Percentiles rank a stretch among this genome's conserved stretches.
Conservation (phyloP, 2,329 filamentous ascomycete genomes). For the Lasiodiplodia hormozganensis region DNA sequence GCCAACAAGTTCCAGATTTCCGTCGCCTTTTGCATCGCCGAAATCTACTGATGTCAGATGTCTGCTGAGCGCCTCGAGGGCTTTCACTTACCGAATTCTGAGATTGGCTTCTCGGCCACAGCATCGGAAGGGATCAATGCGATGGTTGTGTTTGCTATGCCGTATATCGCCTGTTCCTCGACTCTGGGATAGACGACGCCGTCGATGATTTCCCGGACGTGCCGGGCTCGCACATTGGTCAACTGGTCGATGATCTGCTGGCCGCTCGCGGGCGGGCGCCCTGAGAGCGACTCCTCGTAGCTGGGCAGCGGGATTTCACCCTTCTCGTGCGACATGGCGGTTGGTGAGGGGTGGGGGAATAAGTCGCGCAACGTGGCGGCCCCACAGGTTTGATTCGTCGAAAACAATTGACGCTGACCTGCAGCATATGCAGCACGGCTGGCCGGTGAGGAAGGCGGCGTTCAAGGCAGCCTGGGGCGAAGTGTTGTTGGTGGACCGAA, state of each 20-base stretch:
- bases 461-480: neutral
- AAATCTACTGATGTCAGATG: neutral
- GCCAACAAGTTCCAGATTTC: slow-evolving; percentile 47
- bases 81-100: slow-evolving; percentile 19
- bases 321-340: slow-evolving; percentile 22
- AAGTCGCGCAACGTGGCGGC: slow-evolving; percentile 1
- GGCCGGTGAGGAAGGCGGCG: neutral
- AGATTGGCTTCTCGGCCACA: slow-evolving; percentile 24
- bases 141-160: slow-evolving; percentile 53
- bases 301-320: slow-evolving; percentile 33
- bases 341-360: neutral
- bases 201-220: slow-evolving; percentile 49
- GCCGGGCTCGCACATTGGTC: slow-evolving; percentile 47
- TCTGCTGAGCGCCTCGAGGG: neutral
- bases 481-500: neutral
- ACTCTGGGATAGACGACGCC: slow-evolving; percentile 52
- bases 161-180: slow-evolving; percentile 47
- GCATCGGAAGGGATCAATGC: slow-evolving; percentile 53
- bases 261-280: slow-evolving; percentile 28
- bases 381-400: neutral
- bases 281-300: slow-evolving; percentile 37
- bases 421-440: neutral
- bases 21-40: neutral
- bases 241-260: slow-evolving; percentile 46
- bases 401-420: neutral